Evolutionary conservation across 2,329 filamentous ascomycete genomes (phyloP).

Genomic region (Domatiomyces catenatus): DNA sequence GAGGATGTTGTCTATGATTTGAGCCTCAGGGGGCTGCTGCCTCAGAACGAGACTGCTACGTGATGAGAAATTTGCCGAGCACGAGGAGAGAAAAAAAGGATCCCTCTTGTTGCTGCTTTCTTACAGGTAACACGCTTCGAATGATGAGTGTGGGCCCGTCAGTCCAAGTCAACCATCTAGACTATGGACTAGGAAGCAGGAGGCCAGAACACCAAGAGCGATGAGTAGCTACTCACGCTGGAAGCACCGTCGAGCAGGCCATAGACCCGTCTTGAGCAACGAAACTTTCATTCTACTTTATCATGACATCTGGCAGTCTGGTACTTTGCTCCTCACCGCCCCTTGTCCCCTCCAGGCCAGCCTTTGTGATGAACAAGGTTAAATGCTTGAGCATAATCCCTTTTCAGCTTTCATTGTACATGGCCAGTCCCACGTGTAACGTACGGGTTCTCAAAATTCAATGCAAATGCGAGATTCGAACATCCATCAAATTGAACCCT

Average conservation of each 20-base stretch:
- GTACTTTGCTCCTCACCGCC: too few species aligned
- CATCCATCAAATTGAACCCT: not conserved
- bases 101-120: not conserved
- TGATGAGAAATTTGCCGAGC: conserved; percentile 3
- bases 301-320: too few species aligned
- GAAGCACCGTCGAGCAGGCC: not conserved
- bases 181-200: not conserved
- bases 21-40: conserved; percentile 66
- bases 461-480: not conserved
- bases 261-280: not conserved
- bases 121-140: not conserved
- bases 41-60: conserved; percentile 24
- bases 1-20: conserved; percentile 97
- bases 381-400: not conserved
- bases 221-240: not conserved
- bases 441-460: not conserved
- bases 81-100: not conserved
- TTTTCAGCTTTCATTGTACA: not conserved
- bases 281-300: not conserved
- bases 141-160: too few species aligned
- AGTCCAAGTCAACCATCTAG: not conserved
- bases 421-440: not conserved
- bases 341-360: too few species aligned
- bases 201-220: too few species aligned
- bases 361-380: not conserved